A percentile compares a stretch with the other conserved stretches of the same genome.
Conservation (phyloP, 2,329 filamentous ascomycete species). For the Pochonia chlamydosporia region DNA sequence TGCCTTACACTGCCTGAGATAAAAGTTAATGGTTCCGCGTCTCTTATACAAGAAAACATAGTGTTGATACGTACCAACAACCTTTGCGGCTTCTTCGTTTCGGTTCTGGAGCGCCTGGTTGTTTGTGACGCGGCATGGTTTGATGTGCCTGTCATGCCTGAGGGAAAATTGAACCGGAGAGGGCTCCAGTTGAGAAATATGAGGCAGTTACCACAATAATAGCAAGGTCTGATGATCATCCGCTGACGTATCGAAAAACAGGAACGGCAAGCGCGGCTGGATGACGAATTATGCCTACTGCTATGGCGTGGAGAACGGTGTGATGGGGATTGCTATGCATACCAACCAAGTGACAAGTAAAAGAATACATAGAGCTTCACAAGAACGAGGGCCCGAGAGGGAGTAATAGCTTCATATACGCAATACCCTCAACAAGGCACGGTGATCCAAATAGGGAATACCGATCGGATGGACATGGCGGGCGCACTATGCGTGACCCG, state of each 20-base stretch:
- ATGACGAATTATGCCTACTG: neutral
- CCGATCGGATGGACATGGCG: slow-evolving; percentile 1
- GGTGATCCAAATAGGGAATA: slow-evolving; percentile 3
- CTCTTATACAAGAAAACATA: neutral
- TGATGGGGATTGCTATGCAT: neutral
- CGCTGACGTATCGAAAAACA: neutral
- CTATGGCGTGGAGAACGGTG: neutral
- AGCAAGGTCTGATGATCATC: neutral
- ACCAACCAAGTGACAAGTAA: neutral
- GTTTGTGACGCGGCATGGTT: slow-evolving; percentile 37
- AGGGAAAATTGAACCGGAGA: neutral
- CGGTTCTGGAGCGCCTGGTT: slow-evolving; percentile 35
- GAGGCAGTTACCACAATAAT: neutral
- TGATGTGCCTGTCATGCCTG: neutral
- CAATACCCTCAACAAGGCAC: slow-evolving; percentile 3
- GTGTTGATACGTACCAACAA: slow-evolving; percentile 32
- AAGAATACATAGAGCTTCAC: neutral
- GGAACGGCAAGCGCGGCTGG: neutral
- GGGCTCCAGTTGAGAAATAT: neutral
- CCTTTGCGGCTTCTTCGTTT: slow-evolving; percentile 40
- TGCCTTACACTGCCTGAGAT: slow-evolving; percentile 68
- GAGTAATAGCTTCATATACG: slow-evolving; percentile 5
- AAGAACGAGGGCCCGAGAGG: neutral
- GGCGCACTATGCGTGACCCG: slow-evolving; percentile 4
- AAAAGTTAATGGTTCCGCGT: neutral